A percentile compares a stretch with the other conserved stretches of the same genome.
phyloP scores from a whole-genome alignment of 2,329 filamentous ascomycete genomes.

The Seiridium cupressi region DNA sequence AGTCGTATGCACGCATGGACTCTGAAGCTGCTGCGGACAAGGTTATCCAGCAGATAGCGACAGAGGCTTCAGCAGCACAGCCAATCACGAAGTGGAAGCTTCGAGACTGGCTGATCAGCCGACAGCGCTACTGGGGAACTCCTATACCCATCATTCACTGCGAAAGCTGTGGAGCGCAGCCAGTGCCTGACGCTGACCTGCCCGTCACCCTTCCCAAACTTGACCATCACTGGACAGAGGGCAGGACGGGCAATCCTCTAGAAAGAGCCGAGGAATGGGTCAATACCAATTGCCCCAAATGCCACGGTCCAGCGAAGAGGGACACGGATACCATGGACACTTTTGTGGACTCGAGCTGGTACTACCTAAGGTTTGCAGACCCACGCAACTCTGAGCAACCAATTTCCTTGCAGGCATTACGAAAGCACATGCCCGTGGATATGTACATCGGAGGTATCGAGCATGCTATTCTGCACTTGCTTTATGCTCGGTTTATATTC shows the following conservation, averaged over 20 bases:
- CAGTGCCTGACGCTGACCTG: conserved; percentile 73
- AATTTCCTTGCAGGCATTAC: conserved; percentile 59
- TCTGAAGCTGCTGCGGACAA: conserved; percentile 61
- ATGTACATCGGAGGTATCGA: conserved; percentile 89
- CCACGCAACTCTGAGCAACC: conserved; percentile 60
- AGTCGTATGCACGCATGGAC: conserved; percentile 60
- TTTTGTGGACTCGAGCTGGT: conserved; percentile 95
- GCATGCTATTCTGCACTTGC: conserved; percentile 84
- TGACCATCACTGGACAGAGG: conserved; percentile 64
- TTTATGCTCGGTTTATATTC: conserved; percentile 88
- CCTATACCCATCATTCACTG: conserved; percentile 91
- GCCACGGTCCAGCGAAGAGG: conserved; percentile 66
- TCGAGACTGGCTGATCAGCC: conserved; percentile 85
- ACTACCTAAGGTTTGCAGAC: conserved; percentile 79
- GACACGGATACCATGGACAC: conserved; percentile 97
- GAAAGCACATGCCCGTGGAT: conserved; percentile 69
- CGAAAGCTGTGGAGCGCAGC: conserved; percentile 70
- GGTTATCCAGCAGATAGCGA: conserved; percentile 57
- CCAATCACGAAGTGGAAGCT: conserved; percentile 74
- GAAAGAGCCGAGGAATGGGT: conserved; percentile 72
- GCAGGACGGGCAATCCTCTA: conserved; percentile 74
- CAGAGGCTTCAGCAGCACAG: conserved; percentile 54
- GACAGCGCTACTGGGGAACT: conserved; percentile 90
- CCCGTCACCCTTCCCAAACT: conserved; percentile 74
- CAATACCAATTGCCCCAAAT: conserved; percentile 73